Evolutionary conservation across 2,329 filamentous ascomycete species (phyloP), one percentile per base, ranked within the genome.

Genomic region (Calcarisporium arbuscula): DNA sequence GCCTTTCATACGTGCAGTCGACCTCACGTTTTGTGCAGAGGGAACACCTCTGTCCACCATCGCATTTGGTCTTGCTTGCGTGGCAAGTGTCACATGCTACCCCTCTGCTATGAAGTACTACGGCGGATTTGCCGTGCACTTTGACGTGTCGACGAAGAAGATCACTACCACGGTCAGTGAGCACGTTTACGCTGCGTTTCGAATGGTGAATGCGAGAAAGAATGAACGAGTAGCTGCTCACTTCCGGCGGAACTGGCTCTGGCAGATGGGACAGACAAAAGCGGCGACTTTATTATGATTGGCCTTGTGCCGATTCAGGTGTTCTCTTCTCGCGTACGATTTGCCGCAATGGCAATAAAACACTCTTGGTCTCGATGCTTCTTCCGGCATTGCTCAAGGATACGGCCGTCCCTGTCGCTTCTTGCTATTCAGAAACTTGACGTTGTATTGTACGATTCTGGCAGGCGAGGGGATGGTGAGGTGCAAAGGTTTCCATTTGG

Each of bases 11-110:
- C 0, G 53, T 58, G 38, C 65, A 68, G 12, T 43, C 41, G 14
- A 64, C 53, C 2, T 53, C 54, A 36, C 58, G 53, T 41, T 63
- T 66, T 5, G 44, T 41, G 29, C 64, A 68, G 3, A 61, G 55
- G 1, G 56, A 53, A 28, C 65, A 68, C 17, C 51, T 53, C 2
- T 46, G 36, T 10, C 60, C 58, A 2, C 65, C 65, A 37, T 64
- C 57, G 32, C 65, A 68, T 39, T 63, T 65, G 3, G 59, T 64
- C 47, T 68, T 68, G 39, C 60, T 65, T n/a, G 56, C 48, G 30
- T 64, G 65, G 19, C 65, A 68, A 6, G 58, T 52, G 41, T 65
- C 54, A 31, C 65, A 68, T 8, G 65, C 64, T 7, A 55, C 52
- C 19, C 58, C 59, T 17, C 54, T 55, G 29, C 63, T 53, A 5